These are phyloP conservation scores for Neofusicoccum sp. DNA, from an alignment of 2,329 filamentous ascomycete species.

Conservation along the genomic window DNA sequence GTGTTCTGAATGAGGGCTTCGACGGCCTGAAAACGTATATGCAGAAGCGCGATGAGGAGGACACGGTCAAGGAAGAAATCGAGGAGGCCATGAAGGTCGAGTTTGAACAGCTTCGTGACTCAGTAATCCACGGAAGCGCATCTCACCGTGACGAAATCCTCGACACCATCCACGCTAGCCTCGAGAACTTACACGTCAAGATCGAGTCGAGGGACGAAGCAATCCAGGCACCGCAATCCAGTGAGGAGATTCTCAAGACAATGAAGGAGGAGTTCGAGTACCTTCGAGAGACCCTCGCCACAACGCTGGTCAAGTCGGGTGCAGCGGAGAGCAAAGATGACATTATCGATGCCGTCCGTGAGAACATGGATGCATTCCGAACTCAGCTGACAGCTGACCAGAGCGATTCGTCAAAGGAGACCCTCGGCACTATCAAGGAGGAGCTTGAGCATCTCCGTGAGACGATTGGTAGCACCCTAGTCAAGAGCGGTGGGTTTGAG, in stretches of 20 bases:
- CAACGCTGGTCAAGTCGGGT: constrained; percentile 53
- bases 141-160: constrained; percentile 64
- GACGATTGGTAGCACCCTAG: constrained; percentile 45
- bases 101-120: constrained; percentile 78
- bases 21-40: constrained; percentile 46
- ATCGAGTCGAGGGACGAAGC: constrained; percentile 38
- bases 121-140: constrained; percentile 65
- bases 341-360: constrained; percentile 67
- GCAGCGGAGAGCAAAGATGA: constrained; percentile 62
- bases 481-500: constrained; percentile 35
- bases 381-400: constrained; percentile 43
- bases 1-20: constrained; percentile 43
- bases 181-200: constrained; percentile 52
- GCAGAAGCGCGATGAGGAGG: constrained; percentile 38
- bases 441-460: constrained; percentile 49
- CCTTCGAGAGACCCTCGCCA: constrained; percentile 60
- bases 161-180: constrained; percentile 58
- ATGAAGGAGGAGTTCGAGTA: constrained; percentile 65
- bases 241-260: constrained; percentile 49
- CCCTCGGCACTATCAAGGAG: constrained; percentile 44
- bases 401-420: constrained; percentile 44
- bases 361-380: constrained; percentile 47
- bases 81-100: constrained; percentile 77
- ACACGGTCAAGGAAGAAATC: constrained; percentile 48
- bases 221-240: constrained; percentile 31